Conservation (phyloP, 352 stramenopile species). For the Phytophthora sp. region DNA sequence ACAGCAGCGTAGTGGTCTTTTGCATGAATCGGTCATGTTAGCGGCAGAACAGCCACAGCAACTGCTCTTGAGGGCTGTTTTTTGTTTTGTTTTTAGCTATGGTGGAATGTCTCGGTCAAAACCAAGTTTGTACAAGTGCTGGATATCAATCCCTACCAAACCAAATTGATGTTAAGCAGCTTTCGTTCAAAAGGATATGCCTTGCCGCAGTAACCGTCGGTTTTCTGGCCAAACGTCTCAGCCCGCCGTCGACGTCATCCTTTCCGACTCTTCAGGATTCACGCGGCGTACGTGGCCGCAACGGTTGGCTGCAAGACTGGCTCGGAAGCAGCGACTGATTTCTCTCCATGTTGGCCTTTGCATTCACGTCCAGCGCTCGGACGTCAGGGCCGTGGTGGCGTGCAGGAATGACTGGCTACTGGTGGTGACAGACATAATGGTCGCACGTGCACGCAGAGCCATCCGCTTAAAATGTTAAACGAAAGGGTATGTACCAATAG, state of each 20-base stretch:
- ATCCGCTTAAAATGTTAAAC: constrained; percentile 23
- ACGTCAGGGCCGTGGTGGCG: neutral
- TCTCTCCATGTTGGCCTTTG: no score
- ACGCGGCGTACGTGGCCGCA: constrained; percentile 25
- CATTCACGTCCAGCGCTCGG: constrained; percentile 7
- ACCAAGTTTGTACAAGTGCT: no score
- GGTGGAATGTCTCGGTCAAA: no score
- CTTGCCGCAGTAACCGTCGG: neutral
- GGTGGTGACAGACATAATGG: neutral
- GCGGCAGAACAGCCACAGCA: no score
- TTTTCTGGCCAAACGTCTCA: constrained; percentile 38
- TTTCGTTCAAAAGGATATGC: neutral
- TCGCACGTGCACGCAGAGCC: neutral
- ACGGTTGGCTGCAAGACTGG: constrained; percentile 23
- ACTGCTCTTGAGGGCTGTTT: no score
- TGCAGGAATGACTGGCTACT: constrained; percentile 11
- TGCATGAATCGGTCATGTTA: no score
- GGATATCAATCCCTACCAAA: neutral
- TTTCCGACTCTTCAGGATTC: constrained; percentile 42
- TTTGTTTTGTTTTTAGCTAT: no score
- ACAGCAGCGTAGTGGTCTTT: no score
- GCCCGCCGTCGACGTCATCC: constrained; percentile 17
- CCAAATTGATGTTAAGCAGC: no score
- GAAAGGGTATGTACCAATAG: constrained; percentile 1
- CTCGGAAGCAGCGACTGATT: constrained; percentile 20